phyloP scores from a whole-genome alignment of 768 basidiomycete genomes.

The Boletales sp. region DNA sequence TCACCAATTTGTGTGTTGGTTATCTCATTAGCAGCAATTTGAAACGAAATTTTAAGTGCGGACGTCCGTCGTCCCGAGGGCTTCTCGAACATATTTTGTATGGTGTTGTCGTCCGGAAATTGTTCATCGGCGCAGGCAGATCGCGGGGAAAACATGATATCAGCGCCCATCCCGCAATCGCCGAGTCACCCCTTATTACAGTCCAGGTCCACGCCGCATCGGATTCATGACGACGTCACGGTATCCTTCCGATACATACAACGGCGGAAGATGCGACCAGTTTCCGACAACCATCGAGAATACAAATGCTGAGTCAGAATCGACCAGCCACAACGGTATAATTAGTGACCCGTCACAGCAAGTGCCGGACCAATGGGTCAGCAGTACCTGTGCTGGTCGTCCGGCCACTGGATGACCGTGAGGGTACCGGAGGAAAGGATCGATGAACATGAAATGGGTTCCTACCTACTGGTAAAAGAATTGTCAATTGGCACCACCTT shows the following conservation, averaged over 20 bases:
- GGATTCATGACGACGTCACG: neutral
- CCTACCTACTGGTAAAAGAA: constrained; percentile 4
- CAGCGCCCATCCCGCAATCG: neutral
- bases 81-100: neutral
- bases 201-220: neutral
- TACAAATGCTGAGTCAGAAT: neutral
- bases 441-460: neutral
- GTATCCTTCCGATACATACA: constrained; percentile 7
- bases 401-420: neutral
- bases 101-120: too few relatives aligned
- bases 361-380: neutral
- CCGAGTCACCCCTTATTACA: too few relatives aligned
- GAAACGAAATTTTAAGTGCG: neutral
- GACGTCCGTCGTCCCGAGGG: neutral
- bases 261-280: neutral
- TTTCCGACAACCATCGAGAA: neutral
- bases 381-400: neutral
- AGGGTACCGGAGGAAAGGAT: constrained; percentile 2
- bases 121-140: neutral
- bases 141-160: neutral
- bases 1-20: too few relatives aligned
- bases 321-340: neutral
- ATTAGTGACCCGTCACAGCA: neutral
- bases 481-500: neutral
- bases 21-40: neutral